Evolutionary conservation across 1,139 yeast species (phyloP), one percentile per base, ranked within the genome.

Genomic region (Debaryomyces coudertii): DNA sequence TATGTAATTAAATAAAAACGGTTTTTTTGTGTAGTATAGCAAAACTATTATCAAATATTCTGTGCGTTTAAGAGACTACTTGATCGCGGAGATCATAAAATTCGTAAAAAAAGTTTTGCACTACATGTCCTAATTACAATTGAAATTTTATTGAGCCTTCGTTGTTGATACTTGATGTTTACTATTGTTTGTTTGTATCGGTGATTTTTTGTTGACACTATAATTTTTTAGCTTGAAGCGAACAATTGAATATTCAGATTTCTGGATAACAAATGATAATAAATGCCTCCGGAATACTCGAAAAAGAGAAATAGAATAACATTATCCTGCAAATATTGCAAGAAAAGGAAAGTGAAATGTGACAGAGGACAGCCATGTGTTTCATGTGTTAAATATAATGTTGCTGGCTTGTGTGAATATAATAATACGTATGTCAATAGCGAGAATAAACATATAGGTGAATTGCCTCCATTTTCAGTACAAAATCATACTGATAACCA

Each of bases 281-380:
- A 15, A 16, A 33, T 33, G 36, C 24, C 36, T 7, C 36, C 24
- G 36, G 31, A 24, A 22, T 40, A 36, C 12, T 37, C 42, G 9
- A 47, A 58, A 37, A 65, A 61, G 50, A 54, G 72, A 25, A 63
- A 64, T 43, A 58, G 71, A 31, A 49, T 62, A 2, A 63, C 69
- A 7, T 56, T 67, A 3, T 68, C 73, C 12, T 76, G 80, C 48
- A 55, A 65, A 15, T 67, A 65, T 38, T 76, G 80, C 51, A 68
- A 74, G 43, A 57, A 60, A 53, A 56, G 76, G 48, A 76, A 75
- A 50, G 69, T 73, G 15, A 72, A 69, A 44, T 69, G 74, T 52
- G 63, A 68, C 47, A 50, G 69, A 41, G 59, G 55, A 2, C 50
- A 46, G 7, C 73, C 73, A 0, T 68, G 73, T 51, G 44, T 58